phyloP scores from a whole-genome alignment of 2,329 filamentous ascomycete genomes.

The Harringtonia aguacate region DNA sequence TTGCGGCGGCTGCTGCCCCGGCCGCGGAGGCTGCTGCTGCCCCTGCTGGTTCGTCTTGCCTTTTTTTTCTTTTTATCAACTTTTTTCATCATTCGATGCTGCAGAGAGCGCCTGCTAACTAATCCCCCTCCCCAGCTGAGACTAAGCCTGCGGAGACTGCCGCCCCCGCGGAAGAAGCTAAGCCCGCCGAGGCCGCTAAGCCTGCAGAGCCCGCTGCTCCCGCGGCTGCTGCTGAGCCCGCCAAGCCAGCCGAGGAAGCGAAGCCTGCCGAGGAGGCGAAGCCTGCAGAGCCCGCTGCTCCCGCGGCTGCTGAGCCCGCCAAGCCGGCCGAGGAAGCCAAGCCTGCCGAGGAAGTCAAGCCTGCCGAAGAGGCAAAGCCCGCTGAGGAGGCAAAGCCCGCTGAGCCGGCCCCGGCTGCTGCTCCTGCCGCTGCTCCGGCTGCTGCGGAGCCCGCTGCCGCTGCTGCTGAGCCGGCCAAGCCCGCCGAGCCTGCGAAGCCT shows the following conservation, averaged over 20 bases:
- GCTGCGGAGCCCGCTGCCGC: constrained; percentile 10
- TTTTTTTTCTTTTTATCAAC: too few species aligned
- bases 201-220: constrained; percentile 8
- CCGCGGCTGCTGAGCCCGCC: constrained; percentile 6
- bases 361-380: constrained; percentile 2
- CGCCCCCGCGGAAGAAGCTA: constrained; percentile 8
- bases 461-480: constrained; percentile 17
- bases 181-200: constrained; percentile 1
- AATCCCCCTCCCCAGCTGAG: too few species aligned
- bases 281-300: constrained; percentile 1
- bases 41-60: not conserved
- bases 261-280: constrained; percentile 9
- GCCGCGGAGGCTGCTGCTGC: constrained; percentile 8
- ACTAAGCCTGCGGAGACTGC: too few species aligned
- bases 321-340: constrained; percentile 8
- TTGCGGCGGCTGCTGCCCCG: constrained; percentile 16
- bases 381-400: constrained; percentile 10
- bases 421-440: constrained; percentile 12
- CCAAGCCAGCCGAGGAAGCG: constrained; percentile 4
- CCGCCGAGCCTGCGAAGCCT: constrained; percentile 16
- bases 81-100: too few species aligned
- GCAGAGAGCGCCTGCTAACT: too few species aligned
- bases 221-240: constrained; percentile 9
- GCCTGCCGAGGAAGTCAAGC: not conserved
- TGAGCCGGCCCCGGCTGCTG: constrained; percentile 7